Percentiles rank a stretch among this genome's conserved stretches.
These are phyloP conservation scores for Kockiozyma suomiensis DNA, from an alignment of 805 yeast species.

Conservation along the genomic window DNA sequence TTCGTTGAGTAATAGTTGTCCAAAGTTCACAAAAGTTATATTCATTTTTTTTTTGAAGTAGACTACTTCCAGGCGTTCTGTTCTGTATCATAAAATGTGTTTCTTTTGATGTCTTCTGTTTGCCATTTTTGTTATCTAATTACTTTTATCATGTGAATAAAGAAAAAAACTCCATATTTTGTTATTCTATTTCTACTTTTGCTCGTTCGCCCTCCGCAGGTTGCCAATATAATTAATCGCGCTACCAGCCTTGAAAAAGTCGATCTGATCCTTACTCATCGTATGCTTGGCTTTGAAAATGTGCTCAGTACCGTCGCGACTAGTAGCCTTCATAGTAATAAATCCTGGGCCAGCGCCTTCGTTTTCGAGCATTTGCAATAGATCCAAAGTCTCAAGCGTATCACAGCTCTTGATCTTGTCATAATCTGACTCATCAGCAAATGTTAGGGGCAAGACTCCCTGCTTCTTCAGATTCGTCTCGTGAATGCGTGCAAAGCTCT, in stretches of 20 bases:
- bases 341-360: constrained; percentile 63
- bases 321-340: constrained; percentile 70
- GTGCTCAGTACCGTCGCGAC: constrained; percentile 67
- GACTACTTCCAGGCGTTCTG: too few species aligned
- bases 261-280: constrained; percentile 94
- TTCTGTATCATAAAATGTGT: background rate
- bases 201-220: constrained; percentile 17
- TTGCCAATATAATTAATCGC: constrained; percentile 91
- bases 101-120: background rate
- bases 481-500: constrained; percentile 98
- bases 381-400: constrained; percentile 83
- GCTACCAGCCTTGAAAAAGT: constrained; percentile 95
- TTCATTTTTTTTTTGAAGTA: too few species aligned
- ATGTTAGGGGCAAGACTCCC: constrained; percentile 97
- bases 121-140: background rate
- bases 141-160: background rate
- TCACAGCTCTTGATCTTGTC: constrained; percentile 92
- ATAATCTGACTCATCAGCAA: constrained; percentile 83
- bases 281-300: constrained; percentile 85
- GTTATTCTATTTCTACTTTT: background rate
- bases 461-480: constrained; percentile 99
- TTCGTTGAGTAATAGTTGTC: background rate
- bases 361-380: constrained; percentile 75
- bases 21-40: background rate
- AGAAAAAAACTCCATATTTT: background rate